phyloP scores from a whole-genome alignment of 306 rosid genomes.

The Crataegus laevigata region DNA sequence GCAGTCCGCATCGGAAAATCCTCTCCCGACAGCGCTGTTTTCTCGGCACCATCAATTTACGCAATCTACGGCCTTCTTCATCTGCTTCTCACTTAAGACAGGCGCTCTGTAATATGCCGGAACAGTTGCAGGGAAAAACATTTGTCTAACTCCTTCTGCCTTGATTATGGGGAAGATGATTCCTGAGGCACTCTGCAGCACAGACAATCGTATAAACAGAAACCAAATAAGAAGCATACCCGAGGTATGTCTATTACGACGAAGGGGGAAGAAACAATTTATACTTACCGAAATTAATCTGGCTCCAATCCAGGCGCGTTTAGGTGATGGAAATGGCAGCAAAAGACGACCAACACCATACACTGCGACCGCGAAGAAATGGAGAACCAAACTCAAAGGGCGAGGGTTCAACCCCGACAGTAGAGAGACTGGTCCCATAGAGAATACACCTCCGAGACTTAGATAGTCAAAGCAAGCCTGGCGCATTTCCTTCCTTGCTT shows the following conservation, averaged over 20 bases:
- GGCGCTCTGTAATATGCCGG: constrained; percentile 81
- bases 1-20: background rate
- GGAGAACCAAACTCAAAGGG: constrained; percentile 82
- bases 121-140: constrained; percentile 81
- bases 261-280: background rate
- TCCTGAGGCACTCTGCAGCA: constrained; percentile 73
- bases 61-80: background rate
- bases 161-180: constrained; percentile 80
- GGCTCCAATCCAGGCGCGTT: constrained; percentile 74
- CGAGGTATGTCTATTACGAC: background rate
- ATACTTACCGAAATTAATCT: constrained; percentile 56
- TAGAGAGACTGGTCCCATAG: constrained; percentile 72
- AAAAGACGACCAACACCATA: constrained; percentile 81
- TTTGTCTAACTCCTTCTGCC: constrained; percentile 94
- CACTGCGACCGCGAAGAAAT: constrained; percentile 88
- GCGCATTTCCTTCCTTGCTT: constrained; percentile 93
- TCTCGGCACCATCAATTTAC: background rate
- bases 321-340: constrained; percentile 82
- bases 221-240: background rate
- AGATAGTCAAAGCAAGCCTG: constrained; percentile 94
- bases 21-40: background rate
- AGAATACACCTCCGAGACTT: constrained; percentile 81
- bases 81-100: constrained; percentile 12
- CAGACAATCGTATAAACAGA: background rate
- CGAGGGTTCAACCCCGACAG: constrained; percentile 94